These are phyloP conservation scores for Colletotrichum sojae DNA, from an alignment of 2,329 filamentous ascomycete species.

Conservation along the genomic window DNA sequence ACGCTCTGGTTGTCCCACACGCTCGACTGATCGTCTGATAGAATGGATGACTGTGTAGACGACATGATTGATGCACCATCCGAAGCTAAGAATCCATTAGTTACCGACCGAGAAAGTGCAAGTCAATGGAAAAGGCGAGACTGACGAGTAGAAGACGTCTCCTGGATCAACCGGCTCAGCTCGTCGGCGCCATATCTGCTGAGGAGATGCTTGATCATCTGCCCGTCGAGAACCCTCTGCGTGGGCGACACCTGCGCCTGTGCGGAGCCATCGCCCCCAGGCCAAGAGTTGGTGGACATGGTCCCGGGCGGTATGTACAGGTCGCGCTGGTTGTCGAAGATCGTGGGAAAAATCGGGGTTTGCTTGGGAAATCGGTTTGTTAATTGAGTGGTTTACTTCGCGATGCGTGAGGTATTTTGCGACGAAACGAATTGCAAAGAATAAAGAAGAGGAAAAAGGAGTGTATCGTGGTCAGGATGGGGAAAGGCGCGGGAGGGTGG, in stretches of 20 bases:
- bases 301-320: constrained; percentile 15
- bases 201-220: constrained; percentile 53
- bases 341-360: not conserved
- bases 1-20: constrained; percentile 54
- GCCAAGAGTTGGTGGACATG: constrained; percentile 49
- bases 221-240: constrained; percentile 48
- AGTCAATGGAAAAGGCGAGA: constrained; percentile 28
- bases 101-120: not conserved
- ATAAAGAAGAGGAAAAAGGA: constrained; percentile 30
- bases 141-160: constrained; percentile 50
- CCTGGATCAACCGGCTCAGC: constrained; percentile 50
- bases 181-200: constrained; percentile 51
- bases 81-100: constrained; percentile 26
- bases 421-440: constrained; percentile 22
- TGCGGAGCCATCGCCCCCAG: constrained; percentile 49
- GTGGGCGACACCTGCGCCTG: constrained; percentile 42
- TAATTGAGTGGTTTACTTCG: constrained; percentile 1
- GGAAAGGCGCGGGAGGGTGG: constrained; percentile 30
- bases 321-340: constrained; percentile 1
- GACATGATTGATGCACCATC: constrained; percentile 54
- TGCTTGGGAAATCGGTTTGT: not conserved
- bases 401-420: constrained; percentile 3
- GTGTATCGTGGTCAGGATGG: constrained; percentile 33
- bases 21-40: constrained; percentile 53
- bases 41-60: constrained; percentile 52